These are phyloP conservation scores for Oryza meyeriana DNA, from an alignment of 176 grass and related monocot species.

Conservation along the genomic window DNA sequence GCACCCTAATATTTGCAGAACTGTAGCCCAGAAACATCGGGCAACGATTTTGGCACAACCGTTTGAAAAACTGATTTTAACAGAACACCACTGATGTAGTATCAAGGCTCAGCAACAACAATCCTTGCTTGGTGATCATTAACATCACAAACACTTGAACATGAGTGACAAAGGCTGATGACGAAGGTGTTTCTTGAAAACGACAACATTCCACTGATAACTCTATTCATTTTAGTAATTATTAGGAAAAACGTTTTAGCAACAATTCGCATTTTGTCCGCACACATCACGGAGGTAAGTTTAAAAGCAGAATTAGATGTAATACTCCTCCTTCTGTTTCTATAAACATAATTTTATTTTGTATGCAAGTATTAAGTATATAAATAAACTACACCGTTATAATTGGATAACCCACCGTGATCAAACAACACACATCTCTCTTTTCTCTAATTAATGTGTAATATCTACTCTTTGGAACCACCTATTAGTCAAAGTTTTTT, in stretches of 20 bases:
- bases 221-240: not conserved
- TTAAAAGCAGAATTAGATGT: not conserved
- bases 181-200: not conserved
- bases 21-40: not conserved
- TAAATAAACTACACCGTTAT: not conserved
- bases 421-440: not conserved
- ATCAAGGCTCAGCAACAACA: not conserved
- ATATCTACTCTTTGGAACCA: not conserved
- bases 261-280: too few relatives aligned
- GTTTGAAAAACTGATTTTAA: constrained; percentile 1
- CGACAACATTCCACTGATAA: not conserved
- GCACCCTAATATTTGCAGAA: not conserved
- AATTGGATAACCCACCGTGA: not conserved
- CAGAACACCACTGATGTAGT: not conserved
- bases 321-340: not conserved
- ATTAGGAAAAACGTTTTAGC: too few relatives aligned
- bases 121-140: constrained; percentile 10
- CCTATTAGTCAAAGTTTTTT: too few relatives aligned
- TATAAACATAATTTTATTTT: not conserved
- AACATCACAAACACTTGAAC: not conserved
- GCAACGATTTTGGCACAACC: not conserved
- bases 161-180: not conserved
- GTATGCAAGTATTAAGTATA: not conserved
- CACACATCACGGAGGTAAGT: too few relatives aligned
- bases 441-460: not conserved